Evolutionary conservation across 2,329 filamentous ascomycete species (phyloP).

Genomic region (Albophoma yamanashiensis): DNA sequence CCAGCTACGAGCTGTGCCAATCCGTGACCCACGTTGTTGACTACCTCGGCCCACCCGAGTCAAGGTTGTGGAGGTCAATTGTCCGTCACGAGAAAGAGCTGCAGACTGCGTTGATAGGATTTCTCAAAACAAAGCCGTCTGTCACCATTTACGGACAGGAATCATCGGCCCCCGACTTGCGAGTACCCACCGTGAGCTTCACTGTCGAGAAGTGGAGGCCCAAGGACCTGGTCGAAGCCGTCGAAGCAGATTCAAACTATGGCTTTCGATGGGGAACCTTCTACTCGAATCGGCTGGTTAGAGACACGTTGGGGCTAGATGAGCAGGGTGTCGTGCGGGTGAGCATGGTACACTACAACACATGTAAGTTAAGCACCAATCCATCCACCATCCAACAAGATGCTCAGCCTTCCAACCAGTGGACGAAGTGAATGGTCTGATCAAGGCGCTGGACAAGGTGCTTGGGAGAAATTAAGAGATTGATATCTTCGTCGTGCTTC

Average conservation of each 20-base stretch:
- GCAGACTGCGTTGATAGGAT: conserved; percentile 47
- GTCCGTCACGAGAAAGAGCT: conserved; percentile 49
- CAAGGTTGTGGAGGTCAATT: conserved; percentile 38
- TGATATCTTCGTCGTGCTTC: background rate
- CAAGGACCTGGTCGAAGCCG: conserved; percentile 46
- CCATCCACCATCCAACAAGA: background rate
- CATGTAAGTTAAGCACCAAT: conserved; percentile 32
- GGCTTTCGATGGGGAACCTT: conserved; percentile 60
- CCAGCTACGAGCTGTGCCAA: conserved; percentile 60
- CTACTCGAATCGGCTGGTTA: conserved; percentile 53
- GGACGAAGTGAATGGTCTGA: conserved; percentile 43
- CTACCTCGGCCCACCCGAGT: conserved; percentile 41
- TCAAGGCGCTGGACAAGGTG: conserved; percentile 38
- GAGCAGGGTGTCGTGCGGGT: conserved; percentile 54
- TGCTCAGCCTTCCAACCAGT: conserved; percentile 21
- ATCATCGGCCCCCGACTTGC: conserved; percentile 30
- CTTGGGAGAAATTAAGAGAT: background rate
- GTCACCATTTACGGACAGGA: conserved; percentile 49
- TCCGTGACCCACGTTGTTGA: conserved; percentile 48
- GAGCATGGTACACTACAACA: conserved; percentile 68
- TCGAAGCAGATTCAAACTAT: conserved; percentile 47
- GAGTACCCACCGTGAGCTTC: conserved; percentile 61
- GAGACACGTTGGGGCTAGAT: conserved; percentile 46
- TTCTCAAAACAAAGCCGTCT: conserved; percentile 40
- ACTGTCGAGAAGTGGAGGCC: conserved; percentile 45